Conservation (phyloP, 371 early-diverging fungal species). For the Entomophthora muscae region DNA sequence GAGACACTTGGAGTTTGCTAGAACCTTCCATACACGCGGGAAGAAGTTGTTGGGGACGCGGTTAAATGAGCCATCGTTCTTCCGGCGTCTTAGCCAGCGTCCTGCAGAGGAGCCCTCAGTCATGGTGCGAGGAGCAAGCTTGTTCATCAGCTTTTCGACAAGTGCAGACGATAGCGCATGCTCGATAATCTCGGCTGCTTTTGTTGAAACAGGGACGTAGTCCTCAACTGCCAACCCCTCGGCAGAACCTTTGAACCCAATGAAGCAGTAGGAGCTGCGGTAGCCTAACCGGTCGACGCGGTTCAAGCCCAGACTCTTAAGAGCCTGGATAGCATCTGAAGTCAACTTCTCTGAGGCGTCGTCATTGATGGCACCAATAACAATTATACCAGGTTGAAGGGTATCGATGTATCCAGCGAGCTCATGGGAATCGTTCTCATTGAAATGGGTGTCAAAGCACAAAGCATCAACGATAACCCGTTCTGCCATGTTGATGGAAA, state of each 20-base stretch:
- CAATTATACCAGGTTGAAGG: slow-evolving; percentile 39
- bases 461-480: slow-evolving; percentile 42
- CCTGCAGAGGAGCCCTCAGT: slow-evolving; percentile 45
- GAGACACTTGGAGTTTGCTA: slow-evolving; percentile 33
- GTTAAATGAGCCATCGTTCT: slow-evolving; percentile 73
- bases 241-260: slow-evolving; percentile 39
- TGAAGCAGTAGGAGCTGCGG: slow-evolving; percentile 66
- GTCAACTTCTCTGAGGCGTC: slow-evolving; percentile 49
- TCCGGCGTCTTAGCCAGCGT: slow-evolving; percentile 55
- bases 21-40: slow-evolving; percentile 52
- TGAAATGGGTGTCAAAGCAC: slow-evolving; percentile 59
- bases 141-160: slow-evolving; percentile 13
- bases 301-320: slow-evolving; percentile 40
- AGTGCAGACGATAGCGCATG: slow-evolving; percentile 13
- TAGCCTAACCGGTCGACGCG: slow-evolving; percentile 32
- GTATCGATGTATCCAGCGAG: slow-evolving; percentile 43
- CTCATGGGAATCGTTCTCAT: slow-evolving; percentile 41
- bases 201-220: slow-evolving; percentile 9
- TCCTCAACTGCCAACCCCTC: background rate
- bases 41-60: slow-evolving; percentile 64
- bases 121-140: slow-evolving; percentile 20
- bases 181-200: slow-evolving; percentile 21
- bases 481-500: slow-evolving; percentile 43
- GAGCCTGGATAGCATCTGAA: slow-evolving; percentile 27
- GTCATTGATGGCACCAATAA: slow-evolving; percentile 47